Base-by-base conservation (phyloP, 2,329 filamentous ascomycete genomes). In the Trichoderma cornu-damae region DNA sequence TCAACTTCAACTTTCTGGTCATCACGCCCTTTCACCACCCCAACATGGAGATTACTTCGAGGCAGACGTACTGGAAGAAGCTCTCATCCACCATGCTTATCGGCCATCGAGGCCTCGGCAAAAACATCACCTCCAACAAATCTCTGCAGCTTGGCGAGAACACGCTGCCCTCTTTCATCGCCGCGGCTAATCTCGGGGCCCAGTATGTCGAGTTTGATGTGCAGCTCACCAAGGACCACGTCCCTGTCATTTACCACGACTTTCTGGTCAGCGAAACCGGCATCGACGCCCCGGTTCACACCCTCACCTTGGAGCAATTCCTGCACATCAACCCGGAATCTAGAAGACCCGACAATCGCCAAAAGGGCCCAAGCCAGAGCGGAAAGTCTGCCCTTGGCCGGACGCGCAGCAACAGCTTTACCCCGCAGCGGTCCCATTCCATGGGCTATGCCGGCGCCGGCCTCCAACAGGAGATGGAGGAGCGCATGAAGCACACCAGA, bases 221-320 rank as follows among this genome's bases (percentile, higher is more conserved):
- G 0, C 94, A 99, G 70, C 78, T 99, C 37, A 99, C 94, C n/a
- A 99, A 99, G 68, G 94, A 99, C 69, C 91, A 95, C 66, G 91
- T 99, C 1, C 94, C 94, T 0, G 93, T 99, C 62, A 96, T 99
- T 66, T 99, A 99, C 69, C 94, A 99, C 69, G 94, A 99, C 71
- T 99, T 99, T 68, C 79, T 97, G 12, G 94, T 99, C 70, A 96
- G 91, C 68, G 94, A 99, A 73, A 97, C 94, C 0, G 94, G 95
- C 8, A 94, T 96, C 54, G 94, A 99, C 68, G 94, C 94, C 0
- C 94, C 94, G 0, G 93, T 99, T 1, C 94, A 99, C 69, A 96
- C 90, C 0, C 77, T 99, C 62, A 99, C 94, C 0, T 76, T 97
- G 3, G 93, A 99, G 68, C 94, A 96, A 78, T 97, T 97, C 68